Conservation (phyloP, 2,329 filamentous ascomycete species). For the Rutstroemia sp. region DNA sequence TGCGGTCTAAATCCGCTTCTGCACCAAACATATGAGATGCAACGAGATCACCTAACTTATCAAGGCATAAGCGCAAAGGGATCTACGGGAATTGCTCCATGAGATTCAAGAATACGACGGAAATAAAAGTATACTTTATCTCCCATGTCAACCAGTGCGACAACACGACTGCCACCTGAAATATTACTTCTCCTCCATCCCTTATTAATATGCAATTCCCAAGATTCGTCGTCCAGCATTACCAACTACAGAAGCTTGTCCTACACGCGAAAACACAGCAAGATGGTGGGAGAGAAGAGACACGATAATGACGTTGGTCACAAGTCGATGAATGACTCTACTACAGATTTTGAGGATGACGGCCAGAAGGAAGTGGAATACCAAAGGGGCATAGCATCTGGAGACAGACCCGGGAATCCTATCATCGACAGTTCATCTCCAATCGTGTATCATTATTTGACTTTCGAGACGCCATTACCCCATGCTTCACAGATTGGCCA, state of each 20-base stretch:
- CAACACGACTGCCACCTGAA: background rate
- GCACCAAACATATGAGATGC: background rate
- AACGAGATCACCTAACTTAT: conserved; percentile 1
- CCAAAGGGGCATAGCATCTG: background rate
- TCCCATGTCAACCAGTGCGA: background rate
- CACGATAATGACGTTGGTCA: conserved; percentile 13
- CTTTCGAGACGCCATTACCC: conserved; percentile 26
- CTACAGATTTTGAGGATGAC: conserved; percentile 8
- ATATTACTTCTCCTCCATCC: background rate
- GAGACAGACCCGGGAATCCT: background rate
- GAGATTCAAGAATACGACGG: background rate
- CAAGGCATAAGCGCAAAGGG: background rate
- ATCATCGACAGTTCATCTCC: conserved; percentile 12
- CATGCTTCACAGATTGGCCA: conserved; percentile 14
- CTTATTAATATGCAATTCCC: no score
- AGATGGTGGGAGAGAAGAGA: conserved; percentile 17
- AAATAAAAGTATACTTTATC: background rate
- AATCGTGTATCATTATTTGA: conserved; percentile 28
- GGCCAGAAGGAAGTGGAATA: conserved; percentile 2
- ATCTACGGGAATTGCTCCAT: background rate
- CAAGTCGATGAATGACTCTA: conserved; percentile 6
- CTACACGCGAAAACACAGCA: background rate
- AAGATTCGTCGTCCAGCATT: background rate
- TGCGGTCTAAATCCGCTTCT: background rate
- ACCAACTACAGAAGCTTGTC: background rate